Base-by-base conservation (phyloP, 495 filamentous ascomycete species). In the Apiosordaria backusii region DNA sequence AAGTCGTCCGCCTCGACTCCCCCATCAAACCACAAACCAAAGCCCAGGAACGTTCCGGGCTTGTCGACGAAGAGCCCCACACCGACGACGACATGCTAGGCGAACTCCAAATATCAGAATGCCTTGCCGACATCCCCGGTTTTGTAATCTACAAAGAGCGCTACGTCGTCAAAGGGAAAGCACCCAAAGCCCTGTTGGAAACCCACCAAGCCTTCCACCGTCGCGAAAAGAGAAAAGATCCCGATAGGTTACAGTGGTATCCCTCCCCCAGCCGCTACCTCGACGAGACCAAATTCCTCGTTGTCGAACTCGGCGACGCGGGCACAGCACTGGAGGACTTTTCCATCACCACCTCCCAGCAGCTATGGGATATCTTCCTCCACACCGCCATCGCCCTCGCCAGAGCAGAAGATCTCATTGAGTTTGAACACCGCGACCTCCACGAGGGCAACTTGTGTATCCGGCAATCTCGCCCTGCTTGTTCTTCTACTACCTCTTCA, bases 351-450 rank as follows among this genome's bases (percentile, higher is more conserved):
- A 82, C 79, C 1, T 76, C 84, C 0, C 85, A 84, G 69, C 83
- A 90, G 64, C 78, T 92, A 1, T 96, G 92, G 84, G 93, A 97
- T 74, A 86, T 97, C 2, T 93, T 97, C 76, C 88, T 93, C 81
- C 87, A 88, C 23, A 87, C 92, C 19, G 87, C 89, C 2, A 86
- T 93, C 68, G 87, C 92, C 15, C 78, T 97, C 23, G 89, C 89
- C 10, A 85, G 89, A 54, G 92, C 89, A 2, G 93, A 97, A 70
- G 84, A 86, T 57, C 80, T 84, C 61, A 83, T 87, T 23, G 74
- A 84, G 65, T 97, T 97, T 67, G 93, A 97, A 86, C 93, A 97
- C 76, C 88, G 93, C 4, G 93, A 97, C 77, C 81, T 97, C 16
- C 93, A 97, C 74, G 83, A 93, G 50, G 92, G 91, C 9, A 97